These are phyloP conservation scores for Batkoa obscura DNA, from an alignment of 371 early-diverging fungal genomes.

Conservation along the genomic window DNA sequence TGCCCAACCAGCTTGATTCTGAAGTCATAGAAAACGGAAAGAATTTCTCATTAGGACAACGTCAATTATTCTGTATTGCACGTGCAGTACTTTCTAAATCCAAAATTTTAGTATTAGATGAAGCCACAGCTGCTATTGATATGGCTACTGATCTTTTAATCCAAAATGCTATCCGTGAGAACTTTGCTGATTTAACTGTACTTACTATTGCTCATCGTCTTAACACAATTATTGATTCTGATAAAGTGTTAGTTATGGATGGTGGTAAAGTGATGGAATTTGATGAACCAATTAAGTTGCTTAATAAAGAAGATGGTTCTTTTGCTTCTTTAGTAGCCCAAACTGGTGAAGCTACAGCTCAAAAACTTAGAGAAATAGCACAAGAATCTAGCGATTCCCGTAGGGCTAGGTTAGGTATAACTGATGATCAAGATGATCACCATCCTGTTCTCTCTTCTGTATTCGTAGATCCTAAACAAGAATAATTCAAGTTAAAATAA, in stretches of 20 bases:
- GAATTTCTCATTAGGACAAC: slow-evolving; percentile 34
- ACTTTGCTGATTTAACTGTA: slow-evolving; percentile 22
- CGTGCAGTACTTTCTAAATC: slow-evolving; percentile 24
- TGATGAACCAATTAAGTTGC: slow-evolving; percentile 12
- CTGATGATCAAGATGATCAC: neutral
- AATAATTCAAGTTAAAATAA: too few species aligned
- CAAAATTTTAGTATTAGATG: slow-evolving; percentile 34
- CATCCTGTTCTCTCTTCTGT: neutral
- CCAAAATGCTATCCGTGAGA: slow-evolving; percentile 19
- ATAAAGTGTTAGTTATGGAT: slow-evolving; percentile 31
- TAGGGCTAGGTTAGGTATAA: neutral
- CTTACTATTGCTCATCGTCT: slow-evolving; percentile 44
- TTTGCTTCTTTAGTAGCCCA: slow-evolving; percentile 2
- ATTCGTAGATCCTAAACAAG: neutral
- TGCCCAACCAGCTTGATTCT: slow-evolving; percentile 13
- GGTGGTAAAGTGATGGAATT: slow-evolving; percentile 34
- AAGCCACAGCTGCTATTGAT: slow-evolving; percentile 44
- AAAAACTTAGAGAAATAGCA: slow-evolving; percentile 3
- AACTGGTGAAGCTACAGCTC: neutral
- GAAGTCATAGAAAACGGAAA: slow-evolving; percentile 21
- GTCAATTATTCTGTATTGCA: slow-evolving; percentile 26
- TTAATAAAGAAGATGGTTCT: neutral
- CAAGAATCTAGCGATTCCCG: neutral
- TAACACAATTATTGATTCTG: slow-evolving; percentile 41
- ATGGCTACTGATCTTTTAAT: slow-evolving; percentile 22